These are phyloP conservation scores for Enteropsectra breve DNA, from an alignment of 371 early-diverging fungal genomes.

Conservation along the genomic window DNA sequence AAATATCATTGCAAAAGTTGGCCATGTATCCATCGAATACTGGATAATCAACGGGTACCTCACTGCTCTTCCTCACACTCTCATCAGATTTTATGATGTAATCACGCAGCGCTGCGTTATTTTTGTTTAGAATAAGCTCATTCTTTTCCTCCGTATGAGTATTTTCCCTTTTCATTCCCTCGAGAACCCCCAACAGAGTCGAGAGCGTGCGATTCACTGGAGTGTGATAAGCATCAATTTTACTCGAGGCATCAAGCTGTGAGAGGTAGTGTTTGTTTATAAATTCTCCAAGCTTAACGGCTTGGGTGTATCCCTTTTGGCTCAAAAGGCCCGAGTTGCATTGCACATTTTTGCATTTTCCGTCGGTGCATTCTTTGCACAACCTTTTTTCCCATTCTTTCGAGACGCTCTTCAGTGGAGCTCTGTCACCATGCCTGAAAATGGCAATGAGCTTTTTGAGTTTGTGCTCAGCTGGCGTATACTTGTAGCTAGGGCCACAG, in stretches of 20 bases:
- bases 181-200: constrained; percentile 27
- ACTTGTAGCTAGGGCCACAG: constrained; percentile 9
- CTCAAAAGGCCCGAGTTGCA: constrained; percentile 49
- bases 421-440: constrained; percentile 56
- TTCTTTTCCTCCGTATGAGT: too few relatives aligned
- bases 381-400: constrained; percentile 35
- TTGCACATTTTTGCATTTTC: constrained; percentile 6
- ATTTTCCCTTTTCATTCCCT: not conserved
- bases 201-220: constrained; percentile 34
- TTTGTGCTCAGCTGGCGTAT: not conserved
- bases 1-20: constrained; percentile 32
- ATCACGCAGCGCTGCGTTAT: not conserved
- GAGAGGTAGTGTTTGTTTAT: constrained; percentile 44
- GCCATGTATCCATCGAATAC: constrained; percentile 14
- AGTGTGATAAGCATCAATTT: constrained; percentile 14
- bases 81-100: not conserved
- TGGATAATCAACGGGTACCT: not conserved
- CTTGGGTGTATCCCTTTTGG: constrained; percentile 50
- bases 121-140: not conserved
- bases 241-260: not conserved
- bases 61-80: not conserved
- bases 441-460: constrained; percentile 38
- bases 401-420: constrained; percentile 24
- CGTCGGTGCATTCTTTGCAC: constrained; percentile 37
- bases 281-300: constrained; percentile 44